Evolutionary conservation across 2,329 filamentous ascomycete genomes (phyloP).

Genomic region (Penicillium sp.): DNA sequence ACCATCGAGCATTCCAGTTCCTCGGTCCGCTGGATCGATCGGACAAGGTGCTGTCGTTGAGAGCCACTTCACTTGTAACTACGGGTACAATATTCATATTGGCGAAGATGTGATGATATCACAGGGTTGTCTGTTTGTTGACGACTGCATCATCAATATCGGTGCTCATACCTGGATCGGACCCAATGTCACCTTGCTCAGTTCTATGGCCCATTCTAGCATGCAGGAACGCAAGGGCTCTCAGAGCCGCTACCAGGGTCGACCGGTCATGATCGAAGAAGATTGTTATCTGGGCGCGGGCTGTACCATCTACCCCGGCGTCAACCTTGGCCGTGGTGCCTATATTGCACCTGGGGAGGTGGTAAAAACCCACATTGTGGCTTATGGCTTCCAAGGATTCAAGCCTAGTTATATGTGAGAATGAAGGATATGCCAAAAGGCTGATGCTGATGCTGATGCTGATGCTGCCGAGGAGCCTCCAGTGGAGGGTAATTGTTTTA

Average conservation of each 20-base stretch:
- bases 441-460: background rate
- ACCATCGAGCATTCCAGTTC: conserved; percentile 59
- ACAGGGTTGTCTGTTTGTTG: conserved; percentile 81
- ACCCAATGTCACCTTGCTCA: conserved; percentile 85
- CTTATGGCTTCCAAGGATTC: conserved; percentile 47
- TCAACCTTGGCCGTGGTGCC: conserved; percentile 46
- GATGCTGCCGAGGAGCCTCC: background rate
- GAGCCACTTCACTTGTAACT: conserved; percentile 88
- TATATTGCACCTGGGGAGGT: conserved; percentile 52
- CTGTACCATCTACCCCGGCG: conserved; percentile 60
- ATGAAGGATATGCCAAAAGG: background rate
- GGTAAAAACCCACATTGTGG: conserved; percentile 48
- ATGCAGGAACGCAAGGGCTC: conserved; percentile 74
- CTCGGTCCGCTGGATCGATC: conserved; percentile 62
- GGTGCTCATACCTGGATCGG: conserved; percentile 72
- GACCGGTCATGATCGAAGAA: conserved; percentile 74
- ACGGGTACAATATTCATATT: conserved; percentile 92
- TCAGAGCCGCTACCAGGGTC: conserved; percentile 71
- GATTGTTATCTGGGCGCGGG: conserved; percentile 69
- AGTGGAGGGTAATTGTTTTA: background rate
- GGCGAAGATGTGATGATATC: conserved; percentile 84
- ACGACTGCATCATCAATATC: conserved; percentile 82
- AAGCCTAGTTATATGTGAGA: conserved; percentile 48
- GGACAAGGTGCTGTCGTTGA: conserved; percentile 81
- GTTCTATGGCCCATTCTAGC: conserved; percentile 73